Conservation (phyloP, 2,329 filamentous ascomycete species). For the Venturia nashicola region DNA sequence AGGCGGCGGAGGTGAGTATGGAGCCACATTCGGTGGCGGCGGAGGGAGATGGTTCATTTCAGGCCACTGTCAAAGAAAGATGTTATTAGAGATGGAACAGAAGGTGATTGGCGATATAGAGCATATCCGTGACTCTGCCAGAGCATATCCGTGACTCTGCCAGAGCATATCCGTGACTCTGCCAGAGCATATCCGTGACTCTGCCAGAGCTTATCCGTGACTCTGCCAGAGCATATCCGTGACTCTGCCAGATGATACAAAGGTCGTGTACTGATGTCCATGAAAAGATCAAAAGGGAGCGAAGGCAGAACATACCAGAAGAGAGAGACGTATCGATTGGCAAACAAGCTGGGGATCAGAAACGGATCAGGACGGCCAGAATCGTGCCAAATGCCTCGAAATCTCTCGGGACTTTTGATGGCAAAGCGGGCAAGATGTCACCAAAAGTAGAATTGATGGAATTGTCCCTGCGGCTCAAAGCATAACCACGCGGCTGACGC, state of each 20-base stretch:
- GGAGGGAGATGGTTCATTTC: constrained; percentile 9
- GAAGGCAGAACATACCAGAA: background rate
- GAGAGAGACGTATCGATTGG: background rate
- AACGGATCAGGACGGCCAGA: background rate
- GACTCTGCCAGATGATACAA: too few relatives aligned
- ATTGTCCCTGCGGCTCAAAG: background rate
- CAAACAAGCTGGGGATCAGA: background rate
- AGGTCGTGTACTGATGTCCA: background rate
- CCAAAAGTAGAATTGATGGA: background rate
- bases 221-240: too few relatives aligned
- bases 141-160: background rate
- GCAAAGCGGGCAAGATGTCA: background rate
- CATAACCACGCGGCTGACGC: background rate
- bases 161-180: background rate
- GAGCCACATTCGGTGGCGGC: constrained; percentile 7
- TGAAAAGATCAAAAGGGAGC: background rate
- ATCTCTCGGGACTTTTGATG: background rate
- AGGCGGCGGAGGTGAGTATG: constrained; percentile 6
- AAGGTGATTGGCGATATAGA: background rate
- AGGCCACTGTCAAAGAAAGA: too few relatives aligned
- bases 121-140: background rate
- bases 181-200: background rate
- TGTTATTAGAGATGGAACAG: background rate
- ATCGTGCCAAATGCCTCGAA: background rate
- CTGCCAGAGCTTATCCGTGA: too few relatives aligned